A percentile compares a stretch with the other conserved stretches of the same genome.
Evolutionary conservation across 108 stramenopile species (phyloP).

Genomic region (Tribonema minus): DNA sequence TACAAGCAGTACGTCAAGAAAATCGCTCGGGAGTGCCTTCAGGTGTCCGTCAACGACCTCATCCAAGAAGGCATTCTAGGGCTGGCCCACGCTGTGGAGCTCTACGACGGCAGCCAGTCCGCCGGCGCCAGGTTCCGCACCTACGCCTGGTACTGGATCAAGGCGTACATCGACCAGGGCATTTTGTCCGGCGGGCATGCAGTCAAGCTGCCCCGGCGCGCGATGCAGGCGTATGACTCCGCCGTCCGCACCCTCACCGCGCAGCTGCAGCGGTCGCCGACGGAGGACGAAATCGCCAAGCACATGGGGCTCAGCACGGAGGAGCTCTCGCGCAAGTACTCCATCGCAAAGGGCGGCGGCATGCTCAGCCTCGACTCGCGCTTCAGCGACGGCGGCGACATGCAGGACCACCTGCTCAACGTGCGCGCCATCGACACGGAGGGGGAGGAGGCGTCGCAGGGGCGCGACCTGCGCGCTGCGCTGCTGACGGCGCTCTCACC

Average conservation of each 20-base stretch:
- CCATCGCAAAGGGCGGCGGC: background rate
- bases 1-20: no score
- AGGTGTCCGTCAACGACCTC: conserved; percentile 80
- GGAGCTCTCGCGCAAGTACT: conserved; percentile 2
- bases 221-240: conserved; percentile 83
- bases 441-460: no score
- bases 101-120: conserved; percentile 80
- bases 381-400: background rate
- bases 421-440: background rate
- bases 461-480: no score
- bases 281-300: conserved; percentile 7
- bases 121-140: conserved; percentile 90
- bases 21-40: no score
- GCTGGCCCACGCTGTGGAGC: conserved; percentile 83
- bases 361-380: background rate
- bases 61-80: conserved; percentile 89
- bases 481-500: no score
- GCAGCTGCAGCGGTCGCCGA: background rate
- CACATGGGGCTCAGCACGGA: background rate
- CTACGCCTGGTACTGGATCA: conserved; percentile 94
- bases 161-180: conserved; percentile 81
- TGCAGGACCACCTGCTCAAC: background rate
- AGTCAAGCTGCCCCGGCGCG: conserved; percentile 80
- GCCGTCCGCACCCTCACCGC: conserved; percentile 55
- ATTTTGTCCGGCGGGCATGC: no score